These are phyloP conservation scores for Cryptococcus sp. DNA, from an alignment of 1,284 basidiomycete species.

Conservation along the genomic window DNA sequence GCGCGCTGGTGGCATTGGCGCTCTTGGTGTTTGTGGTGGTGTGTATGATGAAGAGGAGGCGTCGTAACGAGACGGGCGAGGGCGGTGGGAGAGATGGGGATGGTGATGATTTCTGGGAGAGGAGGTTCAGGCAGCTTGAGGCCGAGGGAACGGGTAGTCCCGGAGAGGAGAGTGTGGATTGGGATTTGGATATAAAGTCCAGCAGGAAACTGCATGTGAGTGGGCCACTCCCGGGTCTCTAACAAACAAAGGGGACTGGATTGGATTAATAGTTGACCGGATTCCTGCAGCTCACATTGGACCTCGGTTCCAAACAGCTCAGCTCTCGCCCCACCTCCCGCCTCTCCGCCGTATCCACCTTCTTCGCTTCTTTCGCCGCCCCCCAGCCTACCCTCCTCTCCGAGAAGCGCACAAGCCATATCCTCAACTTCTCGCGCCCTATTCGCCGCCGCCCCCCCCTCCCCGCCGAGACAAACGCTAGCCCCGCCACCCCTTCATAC, in stretches of 20 bases:
- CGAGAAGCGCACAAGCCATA: neutral
- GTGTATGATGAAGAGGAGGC: slow-evolving; percentile 7
- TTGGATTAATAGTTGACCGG: neutral
- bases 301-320: slow-evolving; percentile 17
- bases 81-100: neutral
- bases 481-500: neutral
- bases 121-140: slow-evolving; percentile 22
- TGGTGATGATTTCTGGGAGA: slow-evolving; percentile 23
- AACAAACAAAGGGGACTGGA: no score
- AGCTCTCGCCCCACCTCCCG: slow-evolving; percentile 13
- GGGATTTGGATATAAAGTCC: slow-evolving; percentile 6
- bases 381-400: neutral
- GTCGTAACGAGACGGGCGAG: neutral
- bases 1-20: slow-evolving; percentile 9
- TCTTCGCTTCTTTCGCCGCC: slow-evolving; percentile 11
- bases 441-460: neutral
- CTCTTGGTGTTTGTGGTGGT: slow-evolving; percentile 5
- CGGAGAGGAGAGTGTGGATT: slow-evolving; percentile 4
- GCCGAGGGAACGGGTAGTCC: slow-evolving; percentile 3
- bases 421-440: slow-evolving; percentile 10
- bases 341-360: slow-evolving; percentile 20
- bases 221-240: no score
- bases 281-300: slow-evolving; percentile 14
- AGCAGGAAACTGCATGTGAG: slow-evolving; percentile 16
- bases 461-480: neutral